These are phyloP conservation scores for Daucus carota DNA, from an alignment of 129 eudicot genomes.

Conservation along the genomic window DNA sequence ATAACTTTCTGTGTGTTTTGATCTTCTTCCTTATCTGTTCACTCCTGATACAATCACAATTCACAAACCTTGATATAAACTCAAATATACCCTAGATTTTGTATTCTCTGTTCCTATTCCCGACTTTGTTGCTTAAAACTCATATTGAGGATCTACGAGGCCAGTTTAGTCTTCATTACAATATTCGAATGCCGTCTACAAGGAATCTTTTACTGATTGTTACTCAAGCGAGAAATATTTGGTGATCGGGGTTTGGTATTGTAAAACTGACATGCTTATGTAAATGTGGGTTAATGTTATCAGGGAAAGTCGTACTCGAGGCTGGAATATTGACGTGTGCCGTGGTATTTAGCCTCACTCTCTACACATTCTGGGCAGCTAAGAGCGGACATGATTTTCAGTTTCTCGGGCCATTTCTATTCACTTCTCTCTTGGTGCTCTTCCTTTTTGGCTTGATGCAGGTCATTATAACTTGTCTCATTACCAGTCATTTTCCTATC, in stretches of 20 bases:
- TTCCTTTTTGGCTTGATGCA: slow-evolving; percentile 46
- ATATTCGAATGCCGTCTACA: not conserved
- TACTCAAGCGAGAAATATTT: not conserved
- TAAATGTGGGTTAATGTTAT: not conserved
- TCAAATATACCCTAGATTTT: not conserved
- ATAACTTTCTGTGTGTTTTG: too few species aligned
- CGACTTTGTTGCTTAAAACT: not conserved
- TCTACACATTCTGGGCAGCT: slow-evolving; percentile 72
- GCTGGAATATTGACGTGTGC: slow-evolving; percentile 61
- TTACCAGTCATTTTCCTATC: not conserved
- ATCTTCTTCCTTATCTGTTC: too few species aligned
- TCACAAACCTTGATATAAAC: too few species aligned
- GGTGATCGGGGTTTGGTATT: not conserved
- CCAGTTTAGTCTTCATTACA: not conserved
- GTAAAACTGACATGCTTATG: not conserved
- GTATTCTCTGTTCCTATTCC: not conserved
- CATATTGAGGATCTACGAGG: not conserved
- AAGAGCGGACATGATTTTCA: slow-evolving; percentile 63
- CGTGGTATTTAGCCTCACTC: slow-evolving; percentile 50
- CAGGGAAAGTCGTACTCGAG: slow-evolving; percentile 51
- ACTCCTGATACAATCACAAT: too few species aligned
- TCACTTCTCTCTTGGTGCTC: slow-evolving; percentile 49
- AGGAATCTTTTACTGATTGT: not conserved
- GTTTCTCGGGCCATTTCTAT: slow-evolving; percentile 64
- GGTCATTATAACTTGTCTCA: slow-evolving; percentile 18